Percentiles rank a stretch among this genome's conserved stretches.
Conservation (phyloP, 768 basidiomycete species). For the Pleurotus giganteus region DNA sequence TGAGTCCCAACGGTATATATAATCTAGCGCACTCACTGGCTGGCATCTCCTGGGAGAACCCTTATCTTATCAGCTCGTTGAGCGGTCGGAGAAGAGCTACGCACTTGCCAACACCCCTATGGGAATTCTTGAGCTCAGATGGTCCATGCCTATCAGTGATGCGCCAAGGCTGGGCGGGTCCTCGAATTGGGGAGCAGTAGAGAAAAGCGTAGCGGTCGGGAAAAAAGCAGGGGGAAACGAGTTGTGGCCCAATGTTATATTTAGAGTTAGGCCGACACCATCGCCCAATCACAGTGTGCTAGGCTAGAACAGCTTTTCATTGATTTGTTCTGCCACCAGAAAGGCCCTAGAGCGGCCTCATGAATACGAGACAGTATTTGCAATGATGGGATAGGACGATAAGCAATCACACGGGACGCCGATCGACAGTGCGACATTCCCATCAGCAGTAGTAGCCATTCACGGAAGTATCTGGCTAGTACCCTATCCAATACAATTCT, state of each 20-base stretch:
- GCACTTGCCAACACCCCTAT: slow-evolving; percentile 1
- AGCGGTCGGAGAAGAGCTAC: background rate
- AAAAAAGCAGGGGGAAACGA: background rate
- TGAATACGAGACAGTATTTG: background rate
- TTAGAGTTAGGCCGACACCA: background rate
- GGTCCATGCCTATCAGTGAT: background rate
- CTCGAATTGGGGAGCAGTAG: background rate
- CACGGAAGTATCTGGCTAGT: too few relatives aligned
- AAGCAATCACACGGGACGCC: background rate
- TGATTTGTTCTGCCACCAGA: background rate
- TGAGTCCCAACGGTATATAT: background rate
- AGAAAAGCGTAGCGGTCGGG: background rate
- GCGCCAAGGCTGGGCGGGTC: background rate
- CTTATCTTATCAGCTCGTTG: background rate
- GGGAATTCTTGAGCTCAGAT: background rate
- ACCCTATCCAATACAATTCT: too few relatives aligned
- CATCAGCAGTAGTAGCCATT: too few relatives aligned
- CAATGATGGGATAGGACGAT: background rate
- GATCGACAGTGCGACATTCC: too few relatives aligned
- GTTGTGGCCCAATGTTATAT: background rate
- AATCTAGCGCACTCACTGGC: slow-evolving; percentile 1
- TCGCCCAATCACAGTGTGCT: slow-evolving; percentile 1
- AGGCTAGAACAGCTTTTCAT: background rate
- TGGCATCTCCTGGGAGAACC: slow-evolving; percentile 6
- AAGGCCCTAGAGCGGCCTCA: background rate